Percentiles rank a stretch among this genome's conserved stretches.
phyloP scores from a whole-genome alignment of 257 asterid genomes.

The Agastache rugosa region DNA sequence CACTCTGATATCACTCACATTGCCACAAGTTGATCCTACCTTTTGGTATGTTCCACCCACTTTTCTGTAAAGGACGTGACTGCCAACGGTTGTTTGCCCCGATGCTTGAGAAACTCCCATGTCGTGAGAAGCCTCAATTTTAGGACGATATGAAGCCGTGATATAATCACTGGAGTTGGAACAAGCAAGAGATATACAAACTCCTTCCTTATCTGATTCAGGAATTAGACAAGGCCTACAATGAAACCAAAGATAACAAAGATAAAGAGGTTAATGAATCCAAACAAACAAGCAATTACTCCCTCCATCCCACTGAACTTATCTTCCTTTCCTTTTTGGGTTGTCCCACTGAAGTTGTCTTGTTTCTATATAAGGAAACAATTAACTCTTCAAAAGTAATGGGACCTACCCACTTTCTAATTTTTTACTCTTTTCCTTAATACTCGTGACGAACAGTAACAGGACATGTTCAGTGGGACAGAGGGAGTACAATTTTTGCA shows the following conservation, averaged over 20 bases:
- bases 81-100: constrained; percentile 62
- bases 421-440: too few relatives aligned
- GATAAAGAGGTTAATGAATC: constrained; percentile 3
- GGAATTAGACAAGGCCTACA: constrained; percentile 71
- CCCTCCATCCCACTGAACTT: too few relatives aligned
- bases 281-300: constrained; percentile 6
- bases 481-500: not conserved
- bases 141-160: constrained; percentile 94
- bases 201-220: constrained; percentile 77
- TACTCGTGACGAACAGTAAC: too few relatives aligned
- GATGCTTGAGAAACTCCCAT: constrained; percentile 57
- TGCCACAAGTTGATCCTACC: constrained; percentile 56
- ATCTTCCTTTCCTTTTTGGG: too few relatives aligned
- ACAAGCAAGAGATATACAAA: constrained; percentile 87
- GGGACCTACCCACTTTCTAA: too few relatives aligned
- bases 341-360: too few relatives aligned
- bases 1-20: constrained; percentile 65
- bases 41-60: constrained; percentile 54
- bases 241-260: constrained; percentile 18
- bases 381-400: too few relatives aligned
- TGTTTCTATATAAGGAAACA: too few relatives aligned
- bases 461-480: too few relatives aligned
- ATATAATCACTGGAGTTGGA: constrained; percentile 57
- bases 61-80: constrained; percentile 65
- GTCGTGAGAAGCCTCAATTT: constrained; percentile 50